A percentile compares a stretch with the other conserved stretches of the same genome.
phyloP scores from a whole-genome alignment of 2,329 filamentous ascomycete species.

The Clonostachys sp. region DNA sequence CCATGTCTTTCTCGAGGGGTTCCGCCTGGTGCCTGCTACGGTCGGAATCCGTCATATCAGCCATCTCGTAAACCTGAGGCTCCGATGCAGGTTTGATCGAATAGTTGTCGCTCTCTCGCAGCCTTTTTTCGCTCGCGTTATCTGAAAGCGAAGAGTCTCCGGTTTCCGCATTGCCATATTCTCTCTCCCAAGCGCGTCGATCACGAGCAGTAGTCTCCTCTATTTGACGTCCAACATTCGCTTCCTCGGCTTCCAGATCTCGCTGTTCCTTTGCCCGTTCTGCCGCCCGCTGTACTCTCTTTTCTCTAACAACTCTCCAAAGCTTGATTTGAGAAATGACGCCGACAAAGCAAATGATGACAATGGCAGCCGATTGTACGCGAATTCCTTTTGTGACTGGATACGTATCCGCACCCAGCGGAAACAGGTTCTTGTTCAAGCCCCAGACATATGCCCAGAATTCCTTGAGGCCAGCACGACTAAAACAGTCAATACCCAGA shows the following conservation, averaged over 20 bases:
- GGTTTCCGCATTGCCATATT: conserved; percentile 60
- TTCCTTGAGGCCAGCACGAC: conserved; percentile 84
- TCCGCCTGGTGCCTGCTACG: conserved; percentile 19
- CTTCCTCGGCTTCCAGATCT: conserved; percentile 60
- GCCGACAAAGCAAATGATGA: conserved; percentile 71
- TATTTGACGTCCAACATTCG: conserved; percentile 62
- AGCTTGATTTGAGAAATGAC: conserved; percentile 81
- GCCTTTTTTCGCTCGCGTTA: conserved; percentile 39
- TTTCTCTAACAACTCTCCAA: conserved; percentile 74
- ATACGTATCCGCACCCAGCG: conserved; percentile 70
- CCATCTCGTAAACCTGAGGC: conserved; percentile 50
- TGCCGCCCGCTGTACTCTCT: conserved; percentile 46
- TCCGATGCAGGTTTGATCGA: conserved; percentile 21
- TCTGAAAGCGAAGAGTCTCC: conserved; percentile 24
- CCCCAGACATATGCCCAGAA: conserved; percentile 94
- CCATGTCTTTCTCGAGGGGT: conserved; percentile 32
- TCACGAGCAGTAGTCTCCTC: conserved; percentile 60
- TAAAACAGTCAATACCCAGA: conserved; percentile 88
- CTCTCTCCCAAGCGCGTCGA: conserved; percentile 68
- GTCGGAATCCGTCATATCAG: conserved; percentile 34
- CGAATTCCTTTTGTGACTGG: conserved; percentile 82
- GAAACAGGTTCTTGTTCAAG: conserved; percentile 77
- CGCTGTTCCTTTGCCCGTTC: conserved; percentile 44
- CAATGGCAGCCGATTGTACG: conserved; percentile 74
- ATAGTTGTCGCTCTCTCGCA: conserved; percentile 23